Base-by-base conservation (phyloP, 805 yeast species). In the Teunomyces barrocoloradensis region DNA sequence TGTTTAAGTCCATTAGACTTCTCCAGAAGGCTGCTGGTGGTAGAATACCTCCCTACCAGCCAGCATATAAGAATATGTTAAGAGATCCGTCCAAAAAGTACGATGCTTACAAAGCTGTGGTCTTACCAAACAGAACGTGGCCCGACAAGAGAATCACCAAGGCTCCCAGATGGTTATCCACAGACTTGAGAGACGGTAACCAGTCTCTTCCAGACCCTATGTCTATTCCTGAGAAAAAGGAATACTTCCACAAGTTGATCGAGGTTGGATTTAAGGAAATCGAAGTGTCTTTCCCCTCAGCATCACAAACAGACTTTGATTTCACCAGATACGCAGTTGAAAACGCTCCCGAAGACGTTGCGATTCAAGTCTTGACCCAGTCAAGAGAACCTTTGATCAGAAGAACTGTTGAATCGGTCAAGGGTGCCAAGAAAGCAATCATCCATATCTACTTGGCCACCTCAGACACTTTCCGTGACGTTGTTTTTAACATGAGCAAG, bases 181-280 rank as follows among this genome's bases (percentile, higher is more conserved):
- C 92, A 0, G 92, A 85, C 65, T 73, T 85, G 53, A 78, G 92
- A 72, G 92, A 85, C 60, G 92, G 92, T 53, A 85, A 85, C 68
- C 92, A 85, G 64, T 81, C 90, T 15, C 73, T 85, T 48, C 92
- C 92, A 23, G 92, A 85, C 68, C 92, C 92, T 25, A 85, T 85
- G 92, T 75, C 85, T 7, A 79, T 85, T 12, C 82, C 75, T 44
- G 87, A 85, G 65, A 85, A 85, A 68, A 84, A 84, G 60, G 84
- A 80, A 58, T 85, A 85, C 63, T 85, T 85, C 74, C 83, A 83
- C 57, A 85, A 85, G 65, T 72, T 85, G 55, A 57, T 85, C 6
- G 88, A 85, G 48, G 72, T 85, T 48, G 92, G 92, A 1, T 85
- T 85, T 71, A 85, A 85, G 61, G 92, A 85, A 69, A 85, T 85